A percentile compares a stretch with the other conserved stretches of the same genome.
phyloP scores from a whole-genome alignment of 139 green algal species.

The Chlorella ohadii region DNA sequence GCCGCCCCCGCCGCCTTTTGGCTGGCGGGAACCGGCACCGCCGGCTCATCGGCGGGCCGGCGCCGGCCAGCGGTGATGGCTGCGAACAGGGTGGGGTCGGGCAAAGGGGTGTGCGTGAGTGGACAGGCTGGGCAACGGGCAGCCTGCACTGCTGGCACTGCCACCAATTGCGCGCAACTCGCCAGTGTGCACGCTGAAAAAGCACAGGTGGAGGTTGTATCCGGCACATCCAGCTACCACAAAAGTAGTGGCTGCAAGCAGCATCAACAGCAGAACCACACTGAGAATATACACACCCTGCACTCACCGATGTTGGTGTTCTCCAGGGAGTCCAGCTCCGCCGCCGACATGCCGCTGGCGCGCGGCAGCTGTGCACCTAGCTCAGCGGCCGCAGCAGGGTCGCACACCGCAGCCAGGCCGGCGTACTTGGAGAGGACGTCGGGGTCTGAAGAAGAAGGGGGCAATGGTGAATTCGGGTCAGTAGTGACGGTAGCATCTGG shows the following conservation, averaged over 20 bases:
- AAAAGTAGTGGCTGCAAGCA: too few relatives aligned
- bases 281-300: too few relatives aligned
- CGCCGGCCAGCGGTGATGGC: conserved; percentile 22
- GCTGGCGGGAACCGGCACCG: not conserved
- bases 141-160: too few relatives aligned
- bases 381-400: conserved; percentile 22
- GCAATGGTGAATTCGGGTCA: too few relatives aligned
- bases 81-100: conserved; percentile 4
- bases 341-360: conserved; percentile 7
- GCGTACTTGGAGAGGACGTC: conserved; percentile 20
- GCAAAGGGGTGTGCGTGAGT: not conserved
- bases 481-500: too few relatives aligned
- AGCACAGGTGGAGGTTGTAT: too few relatives aligned
- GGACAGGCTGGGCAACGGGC: too few relatives aligned
- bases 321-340: conserved; percentile 68
- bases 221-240: too few relatives aligned
- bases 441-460: not conserved
- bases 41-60: not conserved
- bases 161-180: too few relatives aligned
- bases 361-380: not conserved
- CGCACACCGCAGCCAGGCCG: conserved; percentile 49
- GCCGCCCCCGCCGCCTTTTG: not conserved
- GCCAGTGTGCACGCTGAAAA: too few relatives aligned
- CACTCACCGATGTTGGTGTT: conserved; percentile 15
- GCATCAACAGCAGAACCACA: too few relatives aligned